These are phyloP conservation scores for Eucalyptus curtisii DNA, from an alignment of 345 rosid species.

Conservation along the genomic window DNA sequence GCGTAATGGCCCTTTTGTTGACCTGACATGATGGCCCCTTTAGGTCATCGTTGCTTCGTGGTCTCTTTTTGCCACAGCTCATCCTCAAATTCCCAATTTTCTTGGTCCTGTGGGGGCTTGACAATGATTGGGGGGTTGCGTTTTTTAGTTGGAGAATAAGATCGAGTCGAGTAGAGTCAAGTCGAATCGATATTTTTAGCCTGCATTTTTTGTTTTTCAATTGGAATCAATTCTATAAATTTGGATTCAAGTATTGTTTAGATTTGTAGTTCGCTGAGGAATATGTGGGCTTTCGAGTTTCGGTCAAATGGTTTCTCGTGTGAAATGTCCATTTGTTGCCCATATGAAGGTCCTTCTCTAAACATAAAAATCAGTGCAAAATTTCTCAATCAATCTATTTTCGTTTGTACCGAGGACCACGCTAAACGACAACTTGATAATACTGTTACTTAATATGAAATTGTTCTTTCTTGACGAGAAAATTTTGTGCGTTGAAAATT, in stretches of 20 bases:
- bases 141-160: not conserved
- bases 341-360: not conserved
- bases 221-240: not conserved
- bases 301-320: not conserved
- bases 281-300: not conserved
- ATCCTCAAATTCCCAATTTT: not conserved
- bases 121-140: not conserved
- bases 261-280: not conserved
- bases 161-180: not conserved
- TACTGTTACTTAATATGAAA: not conserved
- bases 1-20: not conserved
- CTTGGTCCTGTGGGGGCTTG: not conserved
- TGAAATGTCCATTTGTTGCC: not conserved
- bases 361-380: not conserved
- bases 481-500: not conserved
- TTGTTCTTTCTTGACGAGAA: not conserved
- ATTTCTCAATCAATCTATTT: not conserved
- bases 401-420: not conserved
- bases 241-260: accelerated
- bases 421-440: not conserved
- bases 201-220: too few relatives aligned
- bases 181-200: not conserved
- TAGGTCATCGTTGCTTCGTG: not conserved
- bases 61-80: not conserved
- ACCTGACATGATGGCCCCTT: not conserved